A percentile compares a stretch with the other conserved stretches of the same genome.
These are phyloP conservation scores for Syzygium grande DNA, from an alignment of 345 rosid genomes.

Conservation along the genomic window DNA sequence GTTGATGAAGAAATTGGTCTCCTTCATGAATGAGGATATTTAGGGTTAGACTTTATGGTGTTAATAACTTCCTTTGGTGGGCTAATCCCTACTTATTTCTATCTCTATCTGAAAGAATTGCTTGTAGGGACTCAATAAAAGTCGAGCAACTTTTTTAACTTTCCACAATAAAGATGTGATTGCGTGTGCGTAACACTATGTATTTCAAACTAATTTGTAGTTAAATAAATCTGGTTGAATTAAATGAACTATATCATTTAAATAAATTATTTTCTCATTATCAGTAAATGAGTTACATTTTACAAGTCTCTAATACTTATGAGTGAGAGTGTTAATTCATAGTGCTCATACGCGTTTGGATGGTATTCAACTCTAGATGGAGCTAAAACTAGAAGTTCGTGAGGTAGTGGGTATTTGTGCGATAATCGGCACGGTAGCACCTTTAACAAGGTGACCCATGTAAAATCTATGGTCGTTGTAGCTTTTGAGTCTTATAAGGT, in stretches of 20 bases:
- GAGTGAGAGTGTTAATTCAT: not conserved
- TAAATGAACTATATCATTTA: not conserved
- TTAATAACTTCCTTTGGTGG: not conserved
- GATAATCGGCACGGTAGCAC: not conserved
- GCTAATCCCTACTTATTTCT: not conserved
- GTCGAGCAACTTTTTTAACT: not conserved
- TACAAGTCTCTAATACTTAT: not conserved
- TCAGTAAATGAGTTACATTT: not conserved
- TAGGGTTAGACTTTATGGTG: not conserved
- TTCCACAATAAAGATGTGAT: not conserved
- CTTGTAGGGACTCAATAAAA: not conserved
- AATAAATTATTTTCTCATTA: not conserved
- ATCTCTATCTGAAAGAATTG: not conserved
- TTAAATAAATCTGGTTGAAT: not conserved
- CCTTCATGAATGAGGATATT: constrained; percentile 1
- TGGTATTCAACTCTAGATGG: not conserved
- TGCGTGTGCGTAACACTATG: not conserved
- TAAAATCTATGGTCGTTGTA: not conserved
- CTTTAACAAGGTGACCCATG: not conserved
- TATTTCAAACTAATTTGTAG: not conserved
- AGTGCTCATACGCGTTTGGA: not conserved
- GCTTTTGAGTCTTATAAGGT: not conserved
- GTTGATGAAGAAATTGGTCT: constrained; percentile 12
- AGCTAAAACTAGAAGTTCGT: not conserved
- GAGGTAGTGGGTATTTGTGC: not conserved